phyloP scores from a whole-genome alignment of 2,329 filamentous ascomycete genomes.

The Davidsoniella neocaledoniae region DNA sequence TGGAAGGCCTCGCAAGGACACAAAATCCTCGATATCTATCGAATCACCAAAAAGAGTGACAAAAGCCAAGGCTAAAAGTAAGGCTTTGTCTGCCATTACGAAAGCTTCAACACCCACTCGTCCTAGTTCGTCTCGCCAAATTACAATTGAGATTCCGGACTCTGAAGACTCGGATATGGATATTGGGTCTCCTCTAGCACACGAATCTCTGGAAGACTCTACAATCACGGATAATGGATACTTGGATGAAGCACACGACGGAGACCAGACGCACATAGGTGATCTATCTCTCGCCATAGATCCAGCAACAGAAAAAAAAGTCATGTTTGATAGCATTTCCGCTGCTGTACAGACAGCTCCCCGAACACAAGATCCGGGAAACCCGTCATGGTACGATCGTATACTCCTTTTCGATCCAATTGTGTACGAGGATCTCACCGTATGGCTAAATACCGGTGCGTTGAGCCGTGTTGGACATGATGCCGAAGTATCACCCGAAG shows the following conservation, averaged over 20 bases:
- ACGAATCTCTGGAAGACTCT: not conserved
- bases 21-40: not conserved
- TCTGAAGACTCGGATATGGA: slow-evolving; percentile 8
- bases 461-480: slow-evolving; percentile 47
- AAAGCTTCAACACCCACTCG: no score
- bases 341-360: slow-evolving; percentile 35
- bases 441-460: slow-evolving; percentile 63
- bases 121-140: not conserved
- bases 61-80: not conserved
- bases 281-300: slow-evolving; percentile 25
- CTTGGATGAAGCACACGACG: slow-evolving; percentile 1
- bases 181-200: not conserved
- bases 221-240: slow-evolving; percentile 8
- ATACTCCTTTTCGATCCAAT: slow-evolving; percentile 90
- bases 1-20: slow-evolving; percentile 6
- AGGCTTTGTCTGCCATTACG: not conserved
- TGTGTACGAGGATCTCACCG: slow-evolving; percentile 66
- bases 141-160: slow-evolving; percentile 13
- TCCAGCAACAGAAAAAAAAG: slow-evolving; percentile 26
- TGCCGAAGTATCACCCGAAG: slow-evolving; percentile 41
- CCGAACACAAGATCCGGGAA: slow-evolving; percentile 28
- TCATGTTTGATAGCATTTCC: slow-evolving; percentile 36
- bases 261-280: slow-evolving; percentile 24
- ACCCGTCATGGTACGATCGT: slow-evolving; percentile 73
- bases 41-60: not conserved